Evolutionary conservation across 139 green algal species (phyloP).

Genomic region (Asterochloris sp.): DNA sequence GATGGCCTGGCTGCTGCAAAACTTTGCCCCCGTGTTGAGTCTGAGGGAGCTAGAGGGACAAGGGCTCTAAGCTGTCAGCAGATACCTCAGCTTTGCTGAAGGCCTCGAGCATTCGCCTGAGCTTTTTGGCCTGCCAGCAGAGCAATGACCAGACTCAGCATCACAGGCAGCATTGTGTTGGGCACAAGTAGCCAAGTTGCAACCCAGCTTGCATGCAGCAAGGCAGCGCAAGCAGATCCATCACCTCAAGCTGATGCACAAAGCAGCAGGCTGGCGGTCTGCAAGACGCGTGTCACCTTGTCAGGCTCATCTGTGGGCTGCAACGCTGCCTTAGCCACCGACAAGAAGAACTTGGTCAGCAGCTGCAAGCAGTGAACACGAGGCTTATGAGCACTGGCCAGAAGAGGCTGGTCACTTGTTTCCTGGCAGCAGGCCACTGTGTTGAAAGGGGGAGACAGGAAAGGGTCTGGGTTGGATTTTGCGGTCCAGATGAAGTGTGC

Average conservation of each 20-base stretch:
- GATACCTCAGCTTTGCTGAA: not conserved
- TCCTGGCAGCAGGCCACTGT: not conserved
- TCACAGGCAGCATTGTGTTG: not conserved
- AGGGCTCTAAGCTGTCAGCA: not conserved
- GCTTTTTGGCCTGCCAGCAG: not conserved
- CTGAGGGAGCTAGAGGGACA: not conserved
- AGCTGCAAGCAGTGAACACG: constrained; percentile 8
- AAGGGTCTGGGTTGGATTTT: not conserved
- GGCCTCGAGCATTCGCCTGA: too few species aligned
- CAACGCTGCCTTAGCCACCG: not conserved
- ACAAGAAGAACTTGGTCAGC: constrained; percentile 10
- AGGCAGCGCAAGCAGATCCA: too few species aligned
- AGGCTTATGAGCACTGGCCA: not conserved
- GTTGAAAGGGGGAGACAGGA: not conserved
- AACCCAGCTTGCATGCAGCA: too few species aligned
- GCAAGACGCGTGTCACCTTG: not conserved
- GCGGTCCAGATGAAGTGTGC: too few species aligned
- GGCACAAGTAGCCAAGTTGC: too few species aligned
- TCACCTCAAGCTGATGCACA: not conserved
- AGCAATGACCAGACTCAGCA: not conserved
- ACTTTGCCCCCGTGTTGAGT: too few species aligned
- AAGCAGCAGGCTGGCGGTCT: not conserved
- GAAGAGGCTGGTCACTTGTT: not conserved
- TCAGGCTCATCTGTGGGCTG: constrained; percentile 22
- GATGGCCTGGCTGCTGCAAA: too few species aligned